A percentile compares a stretch with the other conserved stretches of the same genome.
Evolutionary conservation across 495 filamentous ascomycete genomes (phyloP).

Genomic region (Aspergillus coremiiformis): DNA sequence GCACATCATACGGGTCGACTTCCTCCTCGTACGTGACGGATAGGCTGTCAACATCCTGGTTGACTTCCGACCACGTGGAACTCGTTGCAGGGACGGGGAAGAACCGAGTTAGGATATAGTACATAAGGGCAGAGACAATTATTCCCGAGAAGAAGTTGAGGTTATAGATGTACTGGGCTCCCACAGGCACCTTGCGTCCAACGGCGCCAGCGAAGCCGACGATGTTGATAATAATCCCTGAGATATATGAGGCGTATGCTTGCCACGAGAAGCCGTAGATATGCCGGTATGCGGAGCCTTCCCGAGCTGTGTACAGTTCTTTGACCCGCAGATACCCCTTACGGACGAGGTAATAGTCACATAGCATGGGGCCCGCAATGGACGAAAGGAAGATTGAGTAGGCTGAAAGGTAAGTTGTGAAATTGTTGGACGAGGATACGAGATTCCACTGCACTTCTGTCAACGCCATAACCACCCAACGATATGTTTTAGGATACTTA

Average conservation of each 20-base stretch:
- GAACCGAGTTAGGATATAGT: conserved; percentile 59
- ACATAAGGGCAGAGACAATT: conserved; percentile 58
- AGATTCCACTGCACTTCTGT: conserved; percentile 55
- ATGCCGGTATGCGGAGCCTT: conserved; percentile 64
- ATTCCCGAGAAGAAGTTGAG: conserved; percentile 87
- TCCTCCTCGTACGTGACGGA: conserved; percentile 37
- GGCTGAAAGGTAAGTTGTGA: conserved; percentile 89
- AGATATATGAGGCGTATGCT: conserved; percentile 75
- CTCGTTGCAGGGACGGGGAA: conserved; percentile 70
- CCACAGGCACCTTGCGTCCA: conserved; percentile 61
- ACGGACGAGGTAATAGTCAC: conserved; percentile 86
- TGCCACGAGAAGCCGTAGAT: conserved; percentile 71
- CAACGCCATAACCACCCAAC: not conserved
- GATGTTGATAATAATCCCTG: conserved; percentile 85
- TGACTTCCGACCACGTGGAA: conserved; percentile 74
- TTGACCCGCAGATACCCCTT: conserved; percentile 72
- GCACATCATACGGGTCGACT: conserved; percentile 14
- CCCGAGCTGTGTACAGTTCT: conserved; percentile 69
- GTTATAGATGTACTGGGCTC: conserved; percentile 81
- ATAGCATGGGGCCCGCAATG: conserved; percentile 84
- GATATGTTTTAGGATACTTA: conserved; percentile 16
- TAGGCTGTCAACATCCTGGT: conserved; percentile 45
- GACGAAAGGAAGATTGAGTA: conserved; percentile 95
- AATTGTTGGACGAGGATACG: conserved; percentile 69
- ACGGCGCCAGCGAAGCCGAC: conserved; percentile 86